Evolutionary conservation across 1,284 basidiomycete species (phyloP).

Genomic region (Mycena citricolor): DNA sequence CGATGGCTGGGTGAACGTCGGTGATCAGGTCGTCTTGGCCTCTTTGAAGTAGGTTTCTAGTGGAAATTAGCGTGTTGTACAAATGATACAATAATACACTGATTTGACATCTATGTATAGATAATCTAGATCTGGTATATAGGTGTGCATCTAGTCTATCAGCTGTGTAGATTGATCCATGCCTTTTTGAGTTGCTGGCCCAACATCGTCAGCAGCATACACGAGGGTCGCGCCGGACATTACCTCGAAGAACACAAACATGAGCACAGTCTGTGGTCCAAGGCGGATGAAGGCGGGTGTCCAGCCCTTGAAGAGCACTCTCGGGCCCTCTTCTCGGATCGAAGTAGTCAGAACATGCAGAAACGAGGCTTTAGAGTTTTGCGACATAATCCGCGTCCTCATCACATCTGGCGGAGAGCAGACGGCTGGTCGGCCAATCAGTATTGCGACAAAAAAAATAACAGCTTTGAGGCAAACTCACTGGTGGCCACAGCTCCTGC

Average conservation of each 20-base stretch:
- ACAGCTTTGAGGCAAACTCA: slow-evolving; percentile 35
- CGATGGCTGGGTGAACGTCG: slow-evolving; percentile 8
- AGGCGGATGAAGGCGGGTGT: slow-evolving; percentile 83
- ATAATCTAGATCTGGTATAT: slow-evolving; percentile 5
- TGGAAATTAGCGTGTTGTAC: too few relatives aligned
- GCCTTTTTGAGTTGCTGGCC: slow-evolving; percentile 68
- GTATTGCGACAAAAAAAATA: slow-evolving; percentile 15
- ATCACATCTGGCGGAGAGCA: slow-evolving; percentile 89
- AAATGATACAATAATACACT: slow-evolving; percentile 5
- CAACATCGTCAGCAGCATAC: not conserved
- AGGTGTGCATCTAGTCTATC: slow-evolving; percentile 6
- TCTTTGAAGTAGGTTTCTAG: slow-evolving; percentile 10
- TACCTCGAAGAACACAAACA: slow-evolving; percentile 86
- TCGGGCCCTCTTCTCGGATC: slow-evolving; percentile 71
- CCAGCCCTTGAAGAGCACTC: slow-evolving; percentile 90
- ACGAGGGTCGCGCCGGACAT: not conserved
- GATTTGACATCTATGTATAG: slow-evolving; percentile 6
- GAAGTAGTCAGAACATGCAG: slow-evolving; percentile 56
- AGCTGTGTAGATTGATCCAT: slow-evolving; percentile 37
- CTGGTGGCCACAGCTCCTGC: slow-evolving; percentile 90
- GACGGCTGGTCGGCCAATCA: slow-evolving; percentile 51
- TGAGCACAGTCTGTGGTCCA: slow-evolving; percentile 79
- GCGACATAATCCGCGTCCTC: slow-evolving; percentile 73
- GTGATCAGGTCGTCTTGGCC: slow-evolving; percentile 14
- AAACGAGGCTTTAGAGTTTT: slow-evolving; percentile 50